These are phyloP conservation scores for Anthracocystis panici-leucophaei DNA, from an alignment of 1,284 basidiomycete genomes.

Conservation along the genomic window DNA sequence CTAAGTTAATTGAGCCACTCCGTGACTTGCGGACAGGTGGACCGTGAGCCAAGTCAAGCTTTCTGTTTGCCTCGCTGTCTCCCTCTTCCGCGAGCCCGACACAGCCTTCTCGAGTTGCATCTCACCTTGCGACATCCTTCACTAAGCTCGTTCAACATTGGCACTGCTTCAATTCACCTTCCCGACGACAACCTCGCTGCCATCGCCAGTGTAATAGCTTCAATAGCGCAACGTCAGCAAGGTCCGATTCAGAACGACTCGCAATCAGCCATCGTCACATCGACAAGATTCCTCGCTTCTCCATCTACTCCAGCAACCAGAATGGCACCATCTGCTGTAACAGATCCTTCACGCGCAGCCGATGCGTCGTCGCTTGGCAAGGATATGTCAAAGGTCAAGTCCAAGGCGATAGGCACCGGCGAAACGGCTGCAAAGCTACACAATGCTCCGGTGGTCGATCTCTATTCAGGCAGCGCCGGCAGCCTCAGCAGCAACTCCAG, in stretches of 20 bases:
- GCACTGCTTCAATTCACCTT: not conserved
- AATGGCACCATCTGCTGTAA: constrained; percentile 39
- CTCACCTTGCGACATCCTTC: not conserved
- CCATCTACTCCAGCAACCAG: not conserved
- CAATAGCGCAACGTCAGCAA: not conserved
- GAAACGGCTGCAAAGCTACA: constrained; percentile 8
- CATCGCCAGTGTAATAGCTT: not conserved
- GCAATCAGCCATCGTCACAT: not conserved
- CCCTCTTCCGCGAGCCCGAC: too few species aligned
- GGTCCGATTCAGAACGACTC: not conserved
- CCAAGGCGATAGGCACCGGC: constrained; percentile 2
- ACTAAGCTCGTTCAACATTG: constrained; percentile 4
- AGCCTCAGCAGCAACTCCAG: constrained; percentile 41
- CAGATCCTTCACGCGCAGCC: constrained; percentile 4
- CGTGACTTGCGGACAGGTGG: constrained; percentile 1
- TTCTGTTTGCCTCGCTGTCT: not conserved
- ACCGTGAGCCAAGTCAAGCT: not conserved
- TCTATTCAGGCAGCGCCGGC: constrained; percentile 56
- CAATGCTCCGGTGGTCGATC: constrained; percentile 48
- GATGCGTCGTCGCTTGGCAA: not conserved
- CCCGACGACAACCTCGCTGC: not conserved
- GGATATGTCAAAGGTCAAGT: constrained; percentile 13
- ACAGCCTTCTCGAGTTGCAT: too few species aligned
- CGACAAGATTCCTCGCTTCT: not conserved
- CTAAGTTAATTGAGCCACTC: not conserved